phyloP scores from a whole-genome alignment of 306 rosid genomes.

The Rosa chinensis region DNA sequence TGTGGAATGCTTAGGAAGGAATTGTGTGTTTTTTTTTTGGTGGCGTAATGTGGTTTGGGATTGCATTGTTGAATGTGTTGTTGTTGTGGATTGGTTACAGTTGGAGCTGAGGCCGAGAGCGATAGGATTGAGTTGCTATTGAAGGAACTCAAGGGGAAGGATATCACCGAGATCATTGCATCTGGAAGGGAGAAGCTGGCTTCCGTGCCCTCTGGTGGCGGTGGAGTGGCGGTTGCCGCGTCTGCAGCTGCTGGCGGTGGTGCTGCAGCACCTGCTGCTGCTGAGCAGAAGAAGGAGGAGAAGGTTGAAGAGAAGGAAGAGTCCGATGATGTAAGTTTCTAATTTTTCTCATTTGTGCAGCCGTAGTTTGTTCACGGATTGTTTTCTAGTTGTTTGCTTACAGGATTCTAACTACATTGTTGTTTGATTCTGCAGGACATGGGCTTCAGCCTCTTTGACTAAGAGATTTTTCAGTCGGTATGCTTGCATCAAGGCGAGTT shows the following conservation, averaged over 20 bases:
- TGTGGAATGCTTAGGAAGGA: too few species aligned
- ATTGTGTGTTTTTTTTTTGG: too few species aligned
- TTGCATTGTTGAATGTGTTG: neutral
- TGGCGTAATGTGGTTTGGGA: neutral
- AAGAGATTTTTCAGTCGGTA: neutral
- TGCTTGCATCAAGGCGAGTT: neutral
- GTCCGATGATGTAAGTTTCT: slow-evolving; percentile 61
- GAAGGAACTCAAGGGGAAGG: slow-evolving; percentile 52
- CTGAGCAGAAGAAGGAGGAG: slow-evolving; percentile 66
- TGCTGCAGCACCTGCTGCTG: slow-evolving; percentile 50
- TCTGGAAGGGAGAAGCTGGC: slow-evolving; percentile 67
- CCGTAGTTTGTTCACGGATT: neutral
- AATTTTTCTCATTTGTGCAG: neutral
- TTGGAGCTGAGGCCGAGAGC: slow-evolving; percentile 59
- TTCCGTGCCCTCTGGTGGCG: slow-evolving; percentile 60
- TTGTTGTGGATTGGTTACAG: slow-evolving; percentile 22
- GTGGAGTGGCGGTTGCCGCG: slow-evolving; percentile 46
- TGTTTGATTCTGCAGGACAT: slow-evolving; percentile 49
- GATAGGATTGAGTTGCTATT: slow-evolving; percentile 47
- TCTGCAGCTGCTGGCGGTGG: slow-evolving; percentile 25
- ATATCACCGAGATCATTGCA: slow-evolving; percentile 58
- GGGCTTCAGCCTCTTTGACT: slow-evolving; percentile 77
- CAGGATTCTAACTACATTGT: neutral
- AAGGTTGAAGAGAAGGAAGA: slow-evolving; percentile 78
- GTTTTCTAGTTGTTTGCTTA: neutral